Base-by-base conservation (phyloP, 768 basidiomycete genomes). In the Amanita rimosa region DNA sequence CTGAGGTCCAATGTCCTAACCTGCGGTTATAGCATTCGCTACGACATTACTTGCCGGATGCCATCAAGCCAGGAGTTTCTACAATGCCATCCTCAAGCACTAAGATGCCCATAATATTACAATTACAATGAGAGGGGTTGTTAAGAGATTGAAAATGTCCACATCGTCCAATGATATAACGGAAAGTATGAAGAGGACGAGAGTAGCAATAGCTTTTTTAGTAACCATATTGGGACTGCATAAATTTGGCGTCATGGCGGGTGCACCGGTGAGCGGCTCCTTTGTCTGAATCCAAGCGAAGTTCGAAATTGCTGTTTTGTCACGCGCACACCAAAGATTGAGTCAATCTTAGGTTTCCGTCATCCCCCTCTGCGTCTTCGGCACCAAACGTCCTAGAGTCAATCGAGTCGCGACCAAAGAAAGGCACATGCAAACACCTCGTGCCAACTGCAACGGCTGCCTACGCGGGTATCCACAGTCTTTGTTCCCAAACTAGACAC, bases 401-500 rank as follows among this genome's bases (percentile, higher is more conserved):
- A 10, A 43, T 49, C 16, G 40, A 49, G 22, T n/a, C 7, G 14
- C 40, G 40, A 2, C 48, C 40, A 22, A 13, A n/a, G n/a, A n/a
- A 43, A 13, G 38, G 38, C 11, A 34, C 6, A 43, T 49, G 48
- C 24, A 42, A 43, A 26, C 48, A 49, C 48, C 14, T 9, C n/a
- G 11, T 22, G 19, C 11, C n/a, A n/a, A 42, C 0, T 49, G 48
- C 33, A 26, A 43, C 10, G 22, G 3, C 3, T 73, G 71, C 52
- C 69, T 67, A 65, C 60, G 36, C 38, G 61, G 59, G 0, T 74
- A 73, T 46, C 72, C 72, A 6, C 67, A 72, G 44, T 71, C 71
- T 4, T 59, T 60, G 38, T 81, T 75, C 53, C 76, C 74, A 9
- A 80, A 78, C 49, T 79, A 79, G 79, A 78, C 75, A 0, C 52